These are phyloP conservation scores for Thelephora terrestris DNA, from an alignment of 1,284 basidiomycete species.

Conservation along the genomic window DNA sequence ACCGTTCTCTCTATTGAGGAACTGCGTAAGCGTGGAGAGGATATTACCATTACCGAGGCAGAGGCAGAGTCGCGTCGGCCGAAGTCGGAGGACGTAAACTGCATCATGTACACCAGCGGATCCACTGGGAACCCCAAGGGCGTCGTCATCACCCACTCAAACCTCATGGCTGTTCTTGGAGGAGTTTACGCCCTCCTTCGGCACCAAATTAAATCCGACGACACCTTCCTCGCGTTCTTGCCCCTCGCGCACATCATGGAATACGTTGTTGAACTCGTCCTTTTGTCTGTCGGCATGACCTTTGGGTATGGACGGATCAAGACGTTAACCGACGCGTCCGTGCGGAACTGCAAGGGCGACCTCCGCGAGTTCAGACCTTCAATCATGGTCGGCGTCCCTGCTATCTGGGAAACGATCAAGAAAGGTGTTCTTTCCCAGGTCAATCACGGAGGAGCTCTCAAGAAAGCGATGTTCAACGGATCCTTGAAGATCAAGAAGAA, in stretches of 20 bases:
- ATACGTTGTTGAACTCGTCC: slow-evolving; percentile 69
- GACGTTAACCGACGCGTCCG: slow-evolving; percentile 89
- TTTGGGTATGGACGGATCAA: slow-evolving; percentile 90
- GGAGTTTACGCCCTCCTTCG: slow-evolving; percentile 71
- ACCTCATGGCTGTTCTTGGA: slow-evolving; percentile 80
- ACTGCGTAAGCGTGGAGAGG: slow-evolving; percentile 54
- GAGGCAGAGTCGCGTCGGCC: slow-evolving; percentile 45
- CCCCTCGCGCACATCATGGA: slow-evolving; percentile 90
- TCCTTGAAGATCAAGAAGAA: slow-evolving; percentile 62
- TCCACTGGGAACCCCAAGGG: slow-evolving; percentile 92
- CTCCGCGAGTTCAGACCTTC: slow-evolving; percentile 74
- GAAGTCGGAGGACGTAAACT: slow-evolving; percentile 59
- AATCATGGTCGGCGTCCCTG: slow-evolving; percentile 88
- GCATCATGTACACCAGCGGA: slow-evolving; percentile 98
- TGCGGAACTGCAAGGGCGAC: slow-evolving; percentile 87
- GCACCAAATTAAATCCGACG: slow-evolving; percentile 60
- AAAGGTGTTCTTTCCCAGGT: slow-evolving; percentile 87
- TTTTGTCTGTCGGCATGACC: slow-evolving; percentile 61
- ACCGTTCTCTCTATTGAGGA: slow-evolving; percentile 61
- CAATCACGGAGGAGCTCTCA: slow-evolving; percentile 54
- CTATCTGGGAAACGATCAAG: slow-evolving; percentile 86
- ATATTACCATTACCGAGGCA: slow-evolving; percentile 28
- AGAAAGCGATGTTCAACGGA: slow-evolving; percentile 65
- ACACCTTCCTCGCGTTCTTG: slow-evolving; percentile 83
- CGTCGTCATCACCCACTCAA: slow-evolving; percentile 81